Percentiles rank a stretch among this genome's conserved stretches.
Evolutionary conservation across 192 early-diverging fungal species (phyloP).

Genomic region (Linnemannia hyalina): DNA sequence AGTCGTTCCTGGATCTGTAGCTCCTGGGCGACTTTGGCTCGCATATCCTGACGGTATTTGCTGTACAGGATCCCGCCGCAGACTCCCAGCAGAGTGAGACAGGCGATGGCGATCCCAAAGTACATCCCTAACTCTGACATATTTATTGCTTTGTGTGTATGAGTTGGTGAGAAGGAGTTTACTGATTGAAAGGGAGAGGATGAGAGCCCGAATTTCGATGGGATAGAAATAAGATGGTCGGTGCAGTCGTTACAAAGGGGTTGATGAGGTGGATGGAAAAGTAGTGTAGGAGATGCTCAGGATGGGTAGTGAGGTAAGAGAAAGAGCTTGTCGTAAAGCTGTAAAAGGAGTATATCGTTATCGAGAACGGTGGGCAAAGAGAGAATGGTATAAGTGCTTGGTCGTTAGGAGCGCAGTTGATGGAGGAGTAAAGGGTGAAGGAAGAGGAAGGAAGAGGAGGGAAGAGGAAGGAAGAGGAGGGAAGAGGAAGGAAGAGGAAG

Average conservation of each 20-base stretch:
- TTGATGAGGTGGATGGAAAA: background rate
- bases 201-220: background rate
- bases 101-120: slow-evolving; percentile 16
- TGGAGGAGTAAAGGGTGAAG: background rate
- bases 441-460: background rate
- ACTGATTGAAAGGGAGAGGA: background rate
- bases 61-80: slow-evolving; percentile 22
- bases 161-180: background rate
- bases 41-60: slow-evolving; percentile 18
- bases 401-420: background rate
- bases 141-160: background rate
- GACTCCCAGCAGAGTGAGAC: slow-evolving; percentile 15
- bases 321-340: background rate
- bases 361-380: background rate
- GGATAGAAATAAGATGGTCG: background rate
- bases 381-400: background rate
- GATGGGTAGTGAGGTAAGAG: background rate
- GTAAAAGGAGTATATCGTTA: background rate
- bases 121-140: slow-evolving; percentile 20
- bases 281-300: background rate
- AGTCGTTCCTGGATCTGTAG: slow-evolving; percentile 15
- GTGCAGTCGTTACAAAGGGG: background rate
- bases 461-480: background rate
- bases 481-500: background rate
- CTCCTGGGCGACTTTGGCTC: background rate